Percentiles rank a stretch among this genome's conserved stretches.
Conservation (phyloP, 176 grass and related monocot genomes). For the Oryza punctata region DNA sequence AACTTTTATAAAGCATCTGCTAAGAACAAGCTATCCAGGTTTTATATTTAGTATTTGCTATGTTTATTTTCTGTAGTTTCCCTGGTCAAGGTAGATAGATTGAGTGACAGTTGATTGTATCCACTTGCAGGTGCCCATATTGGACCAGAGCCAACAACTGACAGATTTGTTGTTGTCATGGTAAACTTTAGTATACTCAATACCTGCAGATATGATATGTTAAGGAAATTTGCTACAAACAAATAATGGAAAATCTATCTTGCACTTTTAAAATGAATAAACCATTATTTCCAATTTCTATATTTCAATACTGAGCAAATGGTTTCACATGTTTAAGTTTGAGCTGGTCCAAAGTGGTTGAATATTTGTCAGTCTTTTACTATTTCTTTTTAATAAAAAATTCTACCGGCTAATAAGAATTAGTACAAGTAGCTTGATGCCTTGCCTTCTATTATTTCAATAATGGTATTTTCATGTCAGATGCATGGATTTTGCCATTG, state of each 20-base stretch:
- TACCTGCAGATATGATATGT: constrained; percentile 17
- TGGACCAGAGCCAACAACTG: constrained; percentile 97
- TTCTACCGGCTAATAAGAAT: background rate
- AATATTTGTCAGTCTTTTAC: background rate
- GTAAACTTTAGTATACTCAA: constrained; percentile 48
- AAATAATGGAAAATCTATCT: background rate
- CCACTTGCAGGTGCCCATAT: constrained; percentile 86
- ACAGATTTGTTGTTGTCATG: constrained; percentile 99
- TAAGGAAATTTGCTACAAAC: background rate
- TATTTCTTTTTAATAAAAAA: background rate
- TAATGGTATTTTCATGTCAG: background rate
- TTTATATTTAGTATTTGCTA: constrained; percentile 19
- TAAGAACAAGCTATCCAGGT: constrained; percentile 94
- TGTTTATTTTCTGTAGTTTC: constrained; percentile 10
- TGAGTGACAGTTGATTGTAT: constrained; percentile 43
- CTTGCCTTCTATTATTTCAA: background rate
- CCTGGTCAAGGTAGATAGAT: background rate
- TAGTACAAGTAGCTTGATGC: background rate
- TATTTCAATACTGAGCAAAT: background rate
- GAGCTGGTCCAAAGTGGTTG: background rate
- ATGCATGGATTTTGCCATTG: background rate
- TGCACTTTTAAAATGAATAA: constrained; percentile 18
- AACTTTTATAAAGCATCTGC: constrained; percentile 95
- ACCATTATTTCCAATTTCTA: background rate
- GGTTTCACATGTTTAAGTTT: background rate